Evolutionary conservation across 108 stramenopile genomes (phyloP), one percentile per base, ranked within the genome.

Genomic region (Tribonema minus): DNA sequence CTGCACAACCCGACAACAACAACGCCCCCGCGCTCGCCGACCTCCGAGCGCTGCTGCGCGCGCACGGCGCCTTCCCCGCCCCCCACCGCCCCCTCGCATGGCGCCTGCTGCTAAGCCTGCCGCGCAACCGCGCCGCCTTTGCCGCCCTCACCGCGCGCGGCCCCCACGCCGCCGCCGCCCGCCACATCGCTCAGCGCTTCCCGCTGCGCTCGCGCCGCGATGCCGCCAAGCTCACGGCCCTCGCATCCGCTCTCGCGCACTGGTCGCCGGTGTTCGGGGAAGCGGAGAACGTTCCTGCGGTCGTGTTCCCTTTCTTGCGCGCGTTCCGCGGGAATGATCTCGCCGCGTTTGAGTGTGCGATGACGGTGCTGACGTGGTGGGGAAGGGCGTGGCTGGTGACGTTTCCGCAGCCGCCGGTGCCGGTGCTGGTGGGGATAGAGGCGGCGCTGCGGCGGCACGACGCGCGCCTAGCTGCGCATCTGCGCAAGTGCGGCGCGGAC

Each of bases 341-440:
- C 6, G 12, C 26, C 29, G 12, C 9, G 39, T 9, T 29, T 39
- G 20, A 38, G 67, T 39, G 26, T 15, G 39, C 36, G 3, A 28
- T 81, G 77, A 67, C 82, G 2, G 65, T 83, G 28, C 7, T 83
- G 23, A 32, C 80, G 1, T 62, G 67, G 37, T 83, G 80, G 80
- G 80, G 77, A 20, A 61, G 61, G 2, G 9, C 71, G 32, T 35
- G 69, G 12, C 70, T 81, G 30, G 31, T 67, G 36, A 74, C 72
- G 28, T 83, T 83, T 63, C 82, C 82, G 1, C 72, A 76, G 65
- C 69, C 82, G 27, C 82, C 82, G 3, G 40, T 81, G 32, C 80
- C 69, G 40, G 68, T 80, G 23, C 80, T 82, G 1, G 82, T 36
- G 29, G 41, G 25, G 32, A 58, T 74, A 33, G 82, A 83, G 67